Base-by-base conservation (phyloP, 1,284 basidiomycete species). In the Chalciporus sp. region DNA sequence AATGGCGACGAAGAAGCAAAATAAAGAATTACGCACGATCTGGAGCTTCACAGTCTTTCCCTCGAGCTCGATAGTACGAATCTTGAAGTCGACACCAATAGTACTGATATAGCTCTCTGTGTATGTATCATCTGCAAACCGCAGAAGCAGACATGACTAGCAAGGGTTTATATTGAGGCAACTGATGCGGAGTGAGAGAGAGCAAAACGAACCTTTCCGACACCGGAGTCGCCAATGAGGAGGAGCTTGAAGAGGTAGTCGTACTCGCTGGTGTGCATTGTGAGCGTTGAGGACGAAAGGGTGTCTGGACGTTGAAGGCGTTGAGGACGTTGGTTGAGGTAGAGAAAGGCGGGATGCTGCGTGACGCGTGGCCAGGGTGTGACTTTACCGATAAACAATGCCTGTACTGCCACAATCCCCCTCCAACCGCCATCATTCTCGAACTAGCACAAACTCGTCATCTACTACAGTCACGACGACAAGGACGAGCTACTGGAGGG, bases 71-170 rank as follows among this genome's bases (percentile, higher is more conserved):
- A 99, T 98, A 46, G 97, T 99, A 66, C 97, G 85, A 79, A 99
- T 99, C 90, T 99, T 99, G 82, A 99, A 99, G 81, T 99, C 97
- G 57, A 99, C 94, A 61, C 96, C 96, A 75, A 99, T 99, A 28
- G 96, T 99, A 61, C 91, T 94, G 75, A 99, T 98, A 78, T 98
- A 99, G 69, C 92, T 95, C 75, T 98, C 95, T 52, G 97, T 99
- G 82, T 98, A 99, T 55, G 96, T 96, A 75, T 99, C 97, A 76
- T 99, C 97, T 66, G 95, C 96, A 73, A 99, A 99, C 72, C 97
- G 94, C 56, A 99, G 85, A 53, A 99, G 86, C 57, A 99, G 82
- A 81, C 97, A 99, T 46, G 96, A 98, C 88, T 99, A 80, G 58
- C 51, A 44, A 55, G 31, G 12, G 41, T 42, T 26, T n/a, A 10